Evolutionary conservation across 805 yeast species (phyloP).

Genomic region (Komagataella kurtzmanii): DNA sequence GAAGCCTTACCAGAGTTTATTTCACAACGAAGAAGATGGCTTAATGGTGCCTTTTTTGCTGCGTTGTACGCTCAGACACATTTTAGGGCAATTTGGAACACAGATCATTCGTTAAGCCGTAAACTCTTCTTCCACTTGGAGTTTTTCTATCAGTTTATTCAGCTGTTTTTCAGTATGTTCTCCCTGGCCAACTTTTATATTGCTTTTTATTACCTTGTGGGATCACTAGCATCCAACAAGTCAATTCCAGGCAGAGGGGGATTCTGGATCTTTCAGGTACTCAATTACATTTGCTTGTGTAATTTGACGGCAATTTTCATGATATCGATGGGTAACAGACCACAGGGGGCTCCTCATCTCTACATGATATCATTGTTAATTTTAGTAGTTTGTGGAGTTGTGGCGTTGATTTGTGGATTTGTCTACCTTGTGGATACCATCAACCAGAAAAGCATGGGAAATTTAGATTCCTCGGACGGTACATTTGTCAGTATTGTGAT

Average conservation of each 20-base stretch:
- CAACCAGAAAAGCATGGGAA: slow-evolving; percentile 20
- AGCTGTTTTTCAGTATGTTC: slow-evolving; percentile 79
- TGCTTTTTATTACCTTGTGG: slow-evolving; percentile 87
- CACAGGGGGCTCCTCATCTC: slow-evolving; percentile 83
- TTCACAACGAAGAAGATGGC: slow-evolving; percentile 95
- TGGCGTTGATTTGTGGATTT: slow-evolving; percentile 73
- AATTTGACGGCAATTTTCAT: slow-evolving; percentile 80
- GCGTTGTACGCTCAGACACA: slow-evolving; percentile 82
- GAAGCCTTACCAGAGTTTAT: slow-evolving; percentile 90
- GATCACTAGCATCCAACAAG: slow-evolving; percentile 46
- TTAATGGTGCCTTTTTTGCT: slow-evolving; percentile 95
- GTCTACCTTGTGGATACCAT: slow-evolving; percentile 58
- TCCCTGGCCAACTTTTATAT: slow-evolving; percentile 85
- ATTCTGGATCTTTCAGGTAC: slow-evolving; percentile 65
- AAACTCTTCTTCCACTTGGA: slow-evolving; percentile 77
- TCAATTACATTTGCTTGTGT: slow-evolving; percentile 77
- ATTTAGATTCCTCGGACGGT: slow-evolving; percentile 19
- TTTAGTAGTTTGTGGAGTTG: slow-evolving; percentile 66
- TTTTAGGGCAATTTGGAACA: slow-evolving; percentile 78
- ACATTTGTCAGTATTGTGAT: slow-evolving; percentile 68
- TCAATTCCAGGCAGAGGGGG: slow-evolving; percentile 59
- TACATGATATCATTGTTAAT: slow-evolving; percentile 63
- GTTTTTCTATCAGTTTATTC: slow-evolving; percentile 75
- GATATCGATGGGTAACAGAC: slow-evolving; percentile 93
- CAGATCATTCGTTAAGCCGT: slow-evolving; percentile 72